phyloP scores from a whole-genome alignment of 2,329 filamentous ascomycete genomes.

The Leptographium wingfieldii region DNA sequence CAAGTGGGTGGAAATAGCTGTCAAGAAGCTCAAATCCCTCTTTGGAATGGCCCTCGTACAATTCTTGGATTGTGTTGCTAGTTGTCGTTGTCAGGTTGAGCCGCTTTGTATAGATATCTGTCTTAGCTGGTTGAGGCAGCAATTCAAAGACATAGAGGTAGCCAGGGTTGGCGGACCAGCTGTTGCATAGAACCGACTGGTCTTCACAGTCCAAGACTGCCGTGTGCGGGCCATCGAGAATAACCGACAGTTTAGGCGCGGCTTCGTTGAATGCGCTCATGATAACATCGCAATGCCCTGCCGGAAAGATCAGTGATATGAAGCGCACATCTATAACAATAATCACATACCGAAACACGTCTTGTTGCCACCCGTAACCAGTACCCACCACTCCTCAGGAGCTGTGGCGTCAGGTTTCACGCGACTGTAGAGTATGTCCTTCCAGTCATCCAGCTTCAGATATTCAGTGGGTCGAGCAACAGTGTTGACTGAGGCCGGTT shows the following conservation, averaged over 20 bases:
- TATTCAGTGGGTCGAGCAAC: constrained; percentile 34
- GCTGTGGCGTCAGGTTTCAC: constrained; percentile 44
- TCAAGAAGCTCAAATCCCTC: constrained; percentile 33
- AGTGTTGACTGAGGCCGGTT: constrained; percentile 18
- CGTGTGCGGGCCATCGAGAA: constrained; percentile 52
- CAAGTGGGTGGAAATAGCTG: constrained; percentile 64
- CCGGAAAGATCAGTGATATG: neutral
- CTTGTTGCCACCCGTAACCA: constrained; percentile 64
- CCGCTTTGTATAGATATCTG: constrained; percentile 51
- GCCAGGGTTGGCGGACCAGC: constrained; percentile 54
- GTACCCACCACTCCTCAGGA: constrained; percentile 65
- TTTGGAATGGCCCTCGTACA: constrained; percentile 38
- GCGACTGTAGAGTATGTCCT: constrained; percentile 50
- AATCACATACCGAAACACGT: constrained; percentile 55
- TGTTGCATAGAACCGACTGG: constrained; percentile 62
- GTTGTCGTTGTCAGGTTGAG: constrained; percentile 60
- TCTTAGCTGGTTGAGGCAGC: constrained; percentile 49
- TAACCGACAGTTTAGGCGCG: constrained; percentile 47
- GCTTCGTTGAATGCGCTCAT: constrained; percentile 57
- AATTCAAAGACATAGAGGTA: constrained; percentile 55
- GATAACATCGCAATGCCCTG: constrained; percentile 51
- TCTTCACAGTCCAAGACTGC: constrained; percentile 62
- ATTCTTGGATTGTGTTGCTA: constrained; percentile 46
- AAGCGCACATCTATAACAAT: neutral
- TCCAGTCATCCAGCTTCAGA: constrained; percentile 59